phyloP scores from a whole-genome alignment of 2,329 filamentous ascomycete genomes.

The Aspergillus ochraceoroseus region DNA sequence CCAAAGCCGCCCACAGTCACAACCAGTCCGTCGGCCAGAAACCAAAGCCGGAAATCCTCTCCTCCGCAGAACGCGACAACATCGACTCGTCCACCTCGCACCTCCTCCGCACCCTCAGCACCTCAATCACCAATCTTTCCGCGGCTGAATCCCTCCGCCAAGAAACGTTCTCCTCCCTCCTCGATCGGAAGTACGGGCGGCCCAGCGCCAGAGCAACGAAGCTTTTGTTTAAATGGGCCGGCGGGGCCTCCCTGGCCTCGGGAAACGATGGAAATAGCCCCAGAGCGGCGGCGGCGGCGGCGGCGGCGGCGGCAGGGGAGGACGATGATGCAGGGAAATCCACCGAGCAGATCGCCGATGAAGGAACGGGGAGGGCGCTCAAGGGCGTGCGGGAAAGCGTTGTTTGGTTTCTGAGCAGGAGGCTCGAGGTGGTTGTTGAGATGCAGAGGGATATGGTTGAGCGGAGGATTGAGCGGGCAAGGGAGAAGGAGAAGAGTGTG shows the following conservation, averaged over 20 bases:
- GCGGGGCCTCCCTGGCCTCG: constrained; percentile 35
- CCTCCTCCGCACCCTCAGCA: constrained; percentile 78
- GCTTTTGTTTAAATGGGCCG: constrained; percentile 57
- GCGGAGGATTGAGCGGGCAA: constrained; percentile 72
- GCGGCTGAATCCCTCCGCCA: constrained; percentile 78
- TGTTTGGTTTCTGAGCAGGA: constrained; percentile 72
- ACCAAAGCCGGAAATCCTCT: constrained; percentile 56
- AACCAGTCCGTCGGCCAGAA: constrained; percentile 33
- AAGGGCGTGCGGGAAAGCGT: constrained; percentile 74
- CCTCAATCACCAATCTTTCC: constrained; percentile 71
- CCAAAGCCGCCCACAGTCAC: constrained; percentile 21
- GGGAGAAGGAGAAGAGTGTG: constrained; percentile 84
- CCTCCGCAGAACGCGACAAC: constrained; percentile 74
- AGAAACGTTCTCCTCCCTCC: constrained; percentile 65
- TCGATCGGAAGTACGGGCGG: constrained; percentile 66
- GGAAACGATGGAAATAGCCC: constrained; percentile 23
- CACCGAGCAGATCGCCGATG: constrained; percentile 65
- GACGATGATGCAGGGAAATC: constrained; percentile 45
- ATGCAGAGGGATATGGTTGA: constrained; percentile 92
- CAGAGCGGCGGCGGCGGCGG: constrained; percentile 54
- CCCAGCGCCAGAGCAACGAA: constrained; percentile 48
- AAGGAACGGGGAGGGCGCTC: constrained; percentile 62
- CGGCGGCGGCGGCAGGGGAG: constrained; percentile 41
- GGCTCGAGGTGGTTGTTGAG: constrained; percentile 68
- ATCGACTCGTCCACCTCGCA: constrained; percentile 84